Evolutionary conservation across 768 basidiomycete species (phyloP).

Genomic region (Cystofilobasidium macerans): DNA sequence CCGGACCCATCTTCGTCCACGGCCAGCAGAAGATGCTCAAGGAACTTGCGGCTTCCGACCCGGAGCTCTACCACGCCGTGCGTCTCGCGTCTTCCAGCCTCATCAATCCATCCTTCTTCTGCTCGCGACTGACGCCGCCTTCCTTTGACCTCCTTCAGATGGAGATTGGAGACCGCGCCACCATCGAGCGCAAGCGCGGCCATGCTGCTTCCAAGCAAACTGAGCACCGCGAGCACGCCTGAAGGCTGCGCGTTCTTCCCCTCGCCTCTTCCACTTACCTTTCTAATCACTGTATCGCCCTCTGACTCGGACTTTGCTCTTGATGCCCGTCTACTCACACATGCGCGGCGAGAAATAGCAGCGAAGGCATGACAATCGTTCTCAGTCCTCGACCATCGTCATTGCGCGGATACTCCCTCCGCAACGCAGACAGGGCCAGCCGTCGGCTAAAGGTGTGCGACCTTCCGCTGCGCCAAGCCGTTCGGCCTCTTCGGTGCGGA

Average conservation of each 20-base stretch:
- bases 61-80: slow-evolving; percentile 17
- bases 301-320: too few species aligned
- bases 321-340: too few species aligned
- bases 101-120: background rate
- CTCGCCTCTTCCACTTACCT: too few species aligned
- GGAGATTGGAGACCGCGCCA: slow-evolving; percentile 15
- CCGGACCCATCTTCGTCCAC: slow-evolving; percentile 21
- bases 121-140: background rate
- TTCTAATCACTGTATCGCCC: too few species aligned
- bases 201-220: too few species aligned
- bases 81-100: background rate
- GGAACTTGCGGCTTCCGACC: slow-evolving; percentile 9
- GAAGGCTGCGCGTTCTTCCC: too few species aligned
- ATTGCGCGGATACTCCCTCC: background rate
- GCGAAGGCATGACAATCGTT: background rate
- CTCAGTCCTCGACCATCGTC: slow-evolving; percentile 5
- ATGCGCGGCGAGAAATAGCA: too few species aligned
- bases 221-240: too few species aligned
- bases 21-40: slow-evolving; percentile 15
- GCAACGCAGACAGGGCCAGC: slow-evolving; percentile 13
- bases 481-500: slow-evolving; percentile 37
- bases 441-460: too few species aligned
- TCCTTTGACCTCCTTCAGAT: background rate
- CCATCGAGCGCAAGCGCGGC: background rate
- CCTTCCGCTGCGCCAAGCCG: background rate